A percentile compares a stretch with the other conserved stretches of the same genome.
Conservation (phyloP, 192 early-diverging fungal species). For the Coemansia pectinata region DNA sequence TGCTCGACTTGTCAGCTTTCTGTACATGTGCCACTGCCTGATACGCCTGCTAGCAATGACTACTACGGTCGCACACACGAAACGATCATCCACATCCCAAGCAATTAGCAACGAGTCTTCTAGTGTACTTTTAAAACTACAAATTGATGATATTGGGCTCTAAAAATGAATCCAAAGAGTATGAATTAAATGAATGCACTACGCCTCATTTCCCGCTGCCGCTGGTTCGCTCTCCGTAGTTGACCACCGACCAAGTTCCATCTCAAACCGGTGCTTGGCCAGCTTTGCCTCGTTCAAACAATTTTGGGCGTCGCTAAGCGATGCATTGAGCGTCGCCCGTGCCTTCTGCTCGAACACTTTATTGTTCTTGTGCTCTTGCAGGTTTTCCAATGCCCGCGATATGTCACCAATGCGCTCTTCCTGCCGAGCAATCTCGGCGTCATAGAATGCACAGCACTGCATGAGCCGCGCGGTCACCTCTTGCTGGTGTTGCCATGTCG, state of each 20-base stretch:
- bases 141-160: not conserved
- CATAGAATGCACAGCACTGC: conserved; percentile 39
- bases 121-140: conserved; percentile 1
- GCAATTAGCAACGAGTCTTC: not conserved
- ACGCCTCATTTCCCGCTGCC: not conserved
- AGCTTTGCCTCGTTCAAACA: conserved; percentile 32
- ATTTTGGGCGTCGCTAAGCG: conserved; percentile 32
- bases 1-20: not conserved
- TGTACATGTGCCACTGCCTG: not conserved
- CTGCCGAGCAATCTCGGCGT: conserved; percentile 26
- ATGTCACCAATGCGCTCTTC: conserved; percentile 42
- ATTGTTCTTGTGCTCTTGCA: conserved; percentile 6
- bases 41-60: not conserved
- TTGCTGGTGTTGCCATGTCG: conserved; percentile 11
- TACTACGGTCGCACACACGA: not conserved
- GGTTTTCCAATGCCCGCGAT: conserved; percentile 11
- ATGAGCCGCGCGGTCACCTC: conserved; percentile 29
- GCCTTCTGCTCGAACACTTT: not conserved
- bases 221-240: not conserved
- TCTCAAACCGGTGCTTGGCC: conserved; percentile 32
- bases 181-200: not conserved
- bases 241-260: conserved; percentile 34
- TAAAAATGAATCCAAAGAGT: not conserved
- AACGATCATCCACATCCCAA: not conserved
- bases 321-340: conserved; percentile 15